Conservation (phyloP, 768 basidiomycete species). For the Pulveroboletus sp. region DNA sequence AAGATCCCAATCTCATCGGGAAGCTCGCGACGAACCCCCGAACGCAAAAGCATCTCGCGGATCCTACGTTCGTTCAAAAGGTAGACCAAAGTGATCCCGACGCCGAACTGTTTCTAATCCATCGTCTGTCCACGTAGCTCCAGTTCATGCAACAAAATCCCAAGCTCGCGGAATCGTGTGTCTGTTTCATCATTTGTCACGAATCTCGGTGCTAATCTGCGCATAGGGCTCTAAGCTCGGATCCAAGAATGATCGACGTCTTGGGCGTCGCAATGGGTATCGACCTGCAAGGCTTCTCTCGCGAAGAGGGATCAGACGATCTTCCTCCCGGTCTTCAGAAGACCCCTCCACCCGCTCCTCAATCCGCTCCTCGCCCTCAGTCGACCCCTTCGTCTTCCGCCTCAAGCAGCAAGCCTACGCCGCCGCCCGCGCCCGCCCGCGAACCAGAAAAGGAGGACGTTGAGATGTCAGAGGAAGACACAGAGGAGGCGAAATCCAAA, state of each 20-base stretch:
- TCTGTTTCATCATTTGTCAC: not conserved
- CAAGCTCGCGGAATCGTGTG: slow-evolving; percentile 53
- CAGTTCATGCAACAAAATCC: slow-evolving; percentile 68
- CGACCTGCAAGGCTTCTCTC: slow-evolving; percentile 81
- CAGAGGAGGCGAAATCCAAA: slow-evolving; percentile 69
- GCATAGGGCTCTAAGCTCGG: slow-evolving; percentile 51
- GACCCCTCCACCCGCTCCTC: slow-evolving; percentile 20
- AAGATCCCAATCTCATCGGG: slow-evolving; percentile 74
- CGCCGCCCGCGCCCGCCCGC: slow-evolving; percentile 35
- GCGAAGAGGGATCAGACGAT: slow-evolving; percentile 82
- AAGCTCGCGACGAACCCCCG: slow-evolving; percentile 87
- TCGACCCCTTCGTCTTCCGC: slow-evolving; percentile 41
- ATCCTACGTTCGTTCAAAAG: slow-evolving; percentile 77
- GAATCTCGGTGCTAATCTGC: slow-evolving; percentile 4
- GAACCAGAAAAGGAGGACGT: slow-evolving; percentile 53
- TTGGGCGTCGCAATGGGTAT: slow-evolving; percentile 91
- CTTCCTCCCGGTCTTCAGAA: slow-evolving; percentile 56
- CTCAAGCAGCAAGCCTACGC: slow-evolving; percentile 37
- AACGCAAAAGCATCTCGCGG: slow-evolving; percentile 78
- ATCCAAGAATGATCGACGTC: slow-evolving; percentile 92
- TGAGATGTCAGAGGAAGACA: slow-evolving; percentile 62
- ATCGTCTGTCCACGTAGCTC: slow-evolving; percentile 38
- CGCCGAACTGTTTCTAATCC: not conserved
- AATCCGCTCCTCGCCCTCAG: slow-evolving; percentile 27
- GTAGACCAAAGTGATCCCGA: slow-evolving; percentile 26